A percentile compares a stretch with the other conserved stretches of the same genome.
These are phyloP conservation scores for Candida loeiensis DNA, from an alignment of 805 yeast species.

Conservation along the genomic window DNA sequence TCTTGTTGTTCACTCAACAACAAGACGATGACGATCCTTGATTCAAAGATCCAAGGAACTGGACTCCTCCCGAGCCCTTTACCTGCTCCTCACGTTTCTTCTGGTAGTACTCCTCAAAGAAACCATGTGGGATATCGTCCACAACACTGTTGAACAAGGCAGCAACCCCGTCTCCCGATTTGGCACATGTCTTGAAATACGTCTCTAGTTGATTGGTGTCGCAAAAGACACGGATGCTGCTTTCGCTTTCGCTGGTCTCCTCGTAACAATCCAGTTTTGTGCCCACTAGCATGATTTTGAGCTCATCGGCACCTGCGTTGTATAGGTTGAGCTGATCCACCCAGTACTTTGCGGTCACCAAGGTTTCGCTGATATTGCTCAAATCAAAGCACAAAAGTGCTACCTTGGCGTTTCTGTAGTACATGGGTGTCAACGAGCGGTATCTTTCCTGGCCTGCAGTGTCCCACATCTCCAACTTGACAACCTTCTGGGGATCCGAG, in stretches of 20 bases:
- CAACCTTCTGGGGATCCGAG: constrained; percentile 26
- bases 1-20: not conserved
- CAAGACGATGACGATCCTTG: constrained; percentile 2
- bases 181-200: constrained; percentile 59
- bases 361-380: constrained; percentile 42
- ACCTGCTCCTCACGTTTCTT: constrained; percentile 3
- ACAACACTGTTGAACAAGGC: constrained; percentile 32
- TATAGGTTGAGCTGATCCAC: constrained; percentile 62
- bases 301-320: constrained; percentile 17
- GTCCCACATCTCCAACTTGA: constrained; percentile 80
- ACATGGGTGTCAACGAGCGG: constrained; percentile 44
- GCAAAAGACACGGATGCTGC: constrained; percentile 2
- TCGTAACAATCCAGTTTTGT: constrained; percentile 70
- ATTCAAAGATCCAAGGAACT: constrained; percentile 5
- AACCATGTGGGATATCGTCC: constrained; percentile 27
- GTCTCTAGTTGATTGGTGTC: not conserved
- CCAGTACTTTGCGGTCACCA: constrained; percentile 83
- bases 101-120: constrained; percentile 22
- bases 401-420: constrained; percentile 39
- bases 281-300: constrained; percentile 60
- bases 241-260: constrained; percentile 2
- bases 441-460: constrained; percentile 84
- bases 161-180: constrained; percentile 59
- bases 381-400: constrained; percentile 90
- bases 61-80: constrained; percentile 3